Evolutionary conservation across 805 yeast species (phyloP).

Genomic region (Ogataea nonfermentans): DNA sequence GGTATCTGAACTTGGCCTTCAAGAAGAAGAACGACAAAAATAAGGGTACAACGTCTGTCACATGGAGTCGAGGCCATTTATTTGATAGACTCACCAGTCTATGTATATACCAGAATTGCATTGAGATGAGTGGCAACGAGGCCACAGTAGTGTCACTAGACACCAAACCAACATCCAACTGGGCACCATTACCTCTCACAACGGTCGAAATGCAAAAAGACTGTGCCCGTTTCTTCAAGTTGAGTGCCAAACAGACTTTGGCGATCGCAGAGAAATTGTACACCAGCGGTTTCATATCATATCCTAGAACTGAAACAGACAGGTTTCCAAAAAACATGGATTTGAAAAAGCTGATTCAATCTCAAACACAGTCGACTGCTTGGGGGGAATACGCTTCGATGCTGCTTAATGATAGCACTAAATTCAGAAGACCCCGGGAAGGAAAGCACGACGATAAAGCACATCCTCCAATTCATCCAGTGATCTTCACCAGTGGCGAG

Average conservation of each 20-base stretch:
- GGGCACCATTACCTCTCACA: conserved; percentile 86
- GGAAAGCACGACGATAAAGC: conserved; percentile 92
- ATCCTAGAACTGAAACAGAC: conserved; percentile 98
- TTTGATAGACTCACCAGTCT: conserved; percentile 71
- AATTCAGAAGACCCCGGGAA: conserved; percentile 64
- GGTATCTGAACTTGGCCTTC: conserved; percentile 63
- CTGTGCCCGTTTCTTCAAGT: conserved; percentile 69
- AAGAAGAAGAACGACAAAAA: conserved; percentile 34
- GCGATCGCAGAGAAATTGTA: conserved; percentile 81
- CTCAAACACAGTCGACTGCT: conserved; percentile 49
- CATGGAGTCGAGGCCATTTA: conserved; percentile 71
- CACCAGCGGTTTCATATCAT: conserved; percentile 81
- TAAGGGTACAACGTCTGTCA: conserved; percentile 41
- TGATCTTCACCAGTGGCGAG: conserved; percentile 34
- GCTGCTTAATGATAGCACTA: conserved; percentile 40
- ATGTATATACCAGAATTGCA: conserved; percentile 66
- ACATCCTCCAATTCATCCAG: conserved; percentile 98
- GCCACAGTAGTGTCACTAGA: conserved; percentile 53
- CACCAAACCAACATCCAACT: conserved; percentile 67
- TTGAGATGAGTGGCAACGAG: conserved; percentile 40
- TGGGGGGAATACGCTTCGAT: conserved; percentile 75
- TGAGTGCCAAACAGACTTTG: conserved; percentile 79
- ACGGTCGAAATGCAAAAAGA: conserved; percentile 91
- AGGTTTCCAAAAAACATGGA: conserved; percentile 77
- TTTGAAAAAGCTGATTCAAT: conserved; percentile 54